Evolutionary conservation across 2,329 filamentous ascomycete species (phyloP), one percentile per base, ranked within the genome.

Genomic region (Arthrobotrys sinensis): DNA sequence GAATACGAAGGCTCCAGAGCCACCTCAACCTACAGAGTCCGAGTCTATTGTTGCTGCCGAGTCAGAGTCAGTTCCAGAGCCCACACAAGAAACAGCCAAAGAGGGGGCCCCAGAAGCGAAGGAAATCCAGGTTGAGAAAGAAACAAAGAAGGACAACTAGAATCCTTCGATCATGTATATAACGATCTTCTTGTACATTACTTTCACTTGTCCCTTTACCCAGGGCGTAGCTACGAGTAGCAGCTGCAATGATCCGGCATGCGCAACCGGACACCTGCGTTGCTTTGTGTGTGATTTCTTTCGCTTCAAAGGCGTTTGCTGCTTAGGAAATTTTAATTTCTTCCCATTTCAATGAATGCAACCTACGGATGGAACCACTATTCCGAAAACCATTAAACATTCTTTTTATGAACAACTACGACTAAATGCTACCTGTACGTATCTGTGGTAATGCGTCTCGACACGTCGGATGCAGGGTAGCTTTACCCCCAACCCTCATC

Each of bases 111-210:
- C 57, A 14, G 50, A 48, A 19, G 76, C 76, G n/a, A 79, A 79
- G 36, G 76, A 79, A 64, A 66, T 70, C 40, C 76, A 79, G 28
- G 73, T 75, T 14, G 65, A 79, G 4, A 62, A 79, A n/a, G 55
- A 62, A 34, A 50, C 66, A 52, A 72, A 78, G 57, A 70, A 78
- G 63, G 62, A 72, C 62, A 63, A 57, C 4, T 72, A 68, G 28
- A 34, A 11, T 36, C 28, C 40, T 52, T 62, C 38, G 36, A 11
- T 16, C 55, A 43, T 71, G 62, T 77, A 77, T 66, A 62, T 52
- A 60, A 38, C 52, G 34, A 60, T 12, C 55, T 67, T 77, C 69
- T 57, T 73, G 69, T 73, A 73, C 12, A 73, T 73, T 73, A 73
- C 55, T 60, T 57, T 66, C 40, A 57, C 46, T 66, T 64, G 40